These are phyloP conservation scores for Trichosanthes truncata DNA, from an alignment of 306 rosid species.

Conservation along the genomic window DNA sequence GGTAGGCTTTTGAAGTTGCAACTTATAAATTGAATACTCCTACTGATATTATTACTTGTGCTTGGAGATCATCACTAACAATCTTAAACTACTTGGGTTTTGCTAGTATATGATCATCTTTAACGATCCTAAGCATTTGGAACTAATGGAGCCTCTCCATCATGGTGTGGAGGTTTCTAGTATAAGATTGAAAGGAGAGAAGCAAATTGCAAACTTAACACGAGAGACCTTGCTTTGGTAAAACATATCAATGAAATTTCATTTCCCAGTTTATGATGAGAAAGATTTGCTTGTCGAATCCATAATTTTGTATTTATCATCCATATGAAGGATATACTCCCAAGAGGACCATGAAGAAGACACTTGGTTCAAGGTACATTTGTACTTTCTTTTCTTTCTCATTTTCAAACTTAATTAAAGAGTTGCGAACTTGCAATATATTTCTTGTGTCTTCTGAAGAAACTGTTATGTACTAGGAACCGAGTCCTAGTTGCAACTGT, in stretches of 20 bases:
- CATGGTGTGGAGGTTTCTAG: not conserved
- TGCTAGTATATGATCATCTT: not conserved
- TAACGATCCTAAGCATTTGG: not conserved
- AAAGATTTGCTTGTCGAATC: not conserved
- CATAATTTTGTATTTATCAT: not conserved
- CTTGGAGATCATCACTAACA: not conserved
- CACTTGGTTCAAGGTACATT: not conserved
- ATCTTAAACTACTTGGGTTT: not conserved
- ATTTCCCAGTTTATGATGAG: not conserved
- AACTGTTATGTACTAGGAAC: not conserved
- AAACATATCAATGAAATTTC: not conserved
- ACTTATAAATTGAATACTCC: not conserved
- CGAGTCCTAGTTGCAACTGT: not conserved
- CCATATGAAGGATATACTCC: not conserved
- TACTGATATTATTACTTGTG: not conserved
- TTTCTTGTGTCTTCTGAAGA: not conserved
- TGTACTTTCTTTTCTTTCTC: not conserved
- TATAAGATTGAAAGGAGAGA: not conserved
- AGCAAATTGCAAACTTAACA: not conserved
- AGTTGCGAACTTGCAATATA: not conserved
- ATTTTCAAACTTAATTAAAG: not conserved
- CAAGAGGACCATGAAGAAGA: not conserved
- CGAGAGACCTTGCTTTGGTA: not conserved
- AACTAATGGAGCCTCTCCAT: not conserved
- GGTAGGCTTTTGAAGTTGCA: slow-evolving; percentile 7